A percentile compares a stretch with the other conserved stretches of the same genome.
These are phyloP conservation scores for Phytopythium ostracodes DNA, from an alignment of 352 stramenopile genomes.

Conservation along the genomic window DNA sequence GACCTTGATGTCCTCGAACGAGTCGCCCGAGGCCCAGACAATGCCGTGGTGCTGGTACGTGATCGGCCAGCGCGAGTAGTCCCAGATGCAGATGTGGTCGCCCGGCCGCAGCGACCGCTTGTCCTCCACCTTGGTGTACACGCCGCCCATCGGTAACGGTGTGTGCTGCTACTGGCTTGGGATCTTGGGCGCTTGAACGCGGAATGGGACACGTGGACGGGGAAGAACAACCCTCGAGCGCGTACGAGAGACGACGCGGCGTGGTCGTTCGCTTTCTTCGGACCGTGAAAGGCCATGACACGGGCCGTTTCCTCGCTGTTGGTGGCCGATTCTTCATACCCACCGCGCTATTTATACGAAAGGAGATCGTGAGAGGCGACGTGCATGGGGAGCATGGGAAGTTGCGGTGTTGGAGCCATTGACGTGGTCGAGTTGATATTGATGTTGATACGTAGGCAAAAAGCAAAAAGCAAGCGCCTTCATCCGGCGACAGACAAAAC, in stretches of 20 bases:
- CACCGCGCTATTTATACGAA: not conserved
- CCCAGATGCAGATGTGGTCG: slow-evolving; percentile 76
- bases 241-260: not conserved
- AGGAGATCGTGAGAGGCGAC: not conserved
- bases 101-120: slow-evolving; percentile 54
- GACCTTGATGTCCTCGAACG: slow-evolving; percentile 43
- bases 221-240: not conserved
- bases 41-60: slow-evolving; percentile 78
- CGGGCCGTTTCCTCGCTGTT: not conserved
- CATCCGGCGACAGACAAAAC: not conserved
- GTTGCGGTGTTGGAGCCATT: not conserved
- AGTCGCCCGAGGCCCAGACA: slow-evolving; percentile 52
- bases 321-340: not conserved
- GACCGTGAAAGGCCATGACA: too few relatives aligned
- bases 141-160: slow-evolving; percentile 36
- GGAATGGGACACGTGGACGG: not conserved
- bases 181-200: not conserved
- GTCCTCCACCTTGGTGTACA: slow-evolving; percentile 61
- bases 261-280: not conserved
- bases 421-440: too few relatives aligned
- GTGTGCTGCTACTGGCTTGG: not conserved
- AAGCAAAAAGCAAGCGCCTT: not conserved
- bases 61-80: slow-evolving; percentile 71
- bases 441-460: not conserved
- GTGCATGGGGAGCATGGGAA: not conserved